phyloP scores from a whole-genome alignment of 2,329 filamentous ascomycete species.

The Cadophora sp. region DNA sequence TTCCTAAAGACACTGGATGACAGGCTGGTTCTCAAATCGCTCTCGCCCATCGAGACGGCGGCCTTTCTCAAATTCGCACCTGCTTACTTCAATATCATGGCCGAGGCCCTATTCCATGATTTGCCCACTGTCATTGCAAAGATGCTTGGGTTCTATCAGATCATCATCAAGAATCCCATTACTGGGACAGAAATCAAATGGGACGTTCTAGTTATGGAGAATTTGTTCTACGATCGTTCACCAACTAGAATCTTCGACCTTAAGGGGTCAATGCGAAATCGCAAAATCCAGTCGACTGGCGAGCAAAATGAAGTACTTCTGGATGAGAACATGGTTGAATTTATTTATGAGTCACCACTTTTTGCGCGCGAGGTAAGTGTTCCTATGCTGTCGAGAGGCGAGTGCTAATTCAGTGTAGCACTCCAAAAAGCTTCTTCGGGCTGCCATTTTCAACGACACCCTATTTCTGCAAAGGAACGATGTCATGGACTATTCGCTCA shows the following conservation, averaged over 20 bases:
- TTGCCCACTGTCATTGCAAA: conserved; percentile 97
- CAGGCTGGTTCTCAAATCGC: conserved; percentile 79
- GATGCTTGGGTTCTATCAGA: conserved; percentile 98
- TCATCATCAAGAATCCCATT: conserved; percentile 92
- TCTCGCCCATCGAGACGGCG: conserved; percentile 89
- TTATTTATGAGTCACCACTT: conserved; percentile 95
- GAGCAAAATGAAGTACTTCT: conserved; percentile 95
- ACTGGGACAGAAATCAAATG: conserved; percentile 95
- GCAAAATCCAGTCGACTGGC: conserved; percentile 94
- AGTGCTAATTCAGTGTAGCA: conserved; percentile 54
- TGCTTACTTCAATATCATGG: conserved; percentile 97
- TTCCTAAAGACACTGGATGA: conserved; percentile 97
- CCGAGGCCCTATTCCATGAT: conserved; percentile 92
- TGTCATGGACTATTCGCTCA: conserved; percentile 98
- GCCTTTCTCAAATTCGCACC: conserved; percentile 96
- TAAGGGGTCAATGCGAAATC: conserved; percentile 98
- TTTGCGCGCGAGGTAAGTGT: conserved; percentile 76
- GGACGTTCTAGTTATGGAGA: conserved; percentile 95
- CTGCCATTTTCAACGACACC: conserved; percentile 97
- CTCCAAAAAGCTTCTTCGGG: conserved; percentile 89
- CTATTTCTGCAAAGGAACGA: conserved; percentile 93
- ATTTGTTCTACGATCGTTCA: conserved; percentile 93
- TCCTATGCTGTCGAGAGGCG: background rate
- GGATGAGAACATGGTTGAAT: conserved; percentile 99
- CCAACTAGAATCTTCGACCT: conserved; percentile 93